phyloP scores from a whole-genome alignment of 164 flowering plant species.

The Berberis thunbergii region DNA sequence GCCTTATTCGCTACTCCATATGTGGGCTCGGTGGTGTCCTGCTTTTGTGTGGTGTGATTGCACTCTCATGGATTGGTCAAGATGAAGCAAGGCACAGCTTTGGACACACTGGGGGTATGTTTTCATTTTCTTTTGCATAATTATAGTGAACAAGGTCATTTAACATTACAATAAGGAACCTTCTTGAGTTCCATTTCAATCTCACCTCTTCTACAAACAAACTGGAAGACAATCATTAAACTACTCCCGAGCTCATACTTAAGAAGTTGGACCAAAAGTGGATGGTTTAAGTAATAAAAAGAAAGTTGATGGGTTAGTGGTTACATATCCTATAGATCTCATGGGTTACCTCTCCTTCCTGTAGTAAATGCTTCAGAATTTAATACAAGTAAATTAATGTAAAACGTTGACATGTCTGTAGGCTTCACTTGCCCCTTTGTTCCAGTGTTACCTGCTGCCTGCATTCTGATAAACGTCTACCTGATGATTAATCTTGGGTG shows the following conservation, averaged over 20 bases:
- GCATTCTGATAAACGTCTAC: constrained; percentile 86
- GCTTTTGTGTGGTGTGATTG: constrained; percentile 52
- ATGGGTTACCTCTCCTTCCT: too few species aligned
- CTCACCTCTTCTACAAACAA: too few species aligned
- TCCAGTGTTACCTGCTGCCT: constrained; percentile 70
- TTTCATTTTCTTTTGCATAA: neutral
- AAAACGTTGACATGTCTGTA: constrained; percentile 18
- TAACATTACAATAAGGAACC: too few species aligned
- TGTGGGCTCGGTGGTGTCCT: constrained; percentile 70
- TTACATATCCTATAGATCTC: too few species aligned
- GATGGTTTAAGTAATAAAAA: too few species aligned
- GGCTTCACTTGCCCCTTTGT: constrained; percentile 96
- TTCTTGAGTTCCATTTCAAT: too few species aligned
- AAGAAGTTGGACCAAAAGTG: too few species aligned
- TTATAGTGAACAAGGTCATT: neutral
- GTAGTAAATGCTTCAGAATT: too few species aligned
- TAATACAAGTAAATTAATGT: too few species aligned
- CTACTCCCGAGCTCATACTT: too few species aligned
- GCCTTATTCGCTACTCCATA: constrained; percentile 37
- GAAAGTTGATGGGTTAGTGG: too few species aligned
- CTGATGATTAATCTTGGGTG: constrained; percentile 84
- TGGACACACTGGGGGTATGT: constrained; percentile 84
- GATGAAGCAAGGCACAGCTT: constrained; percentile 92
- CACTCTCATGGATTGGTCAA: constrained; percentile 77
- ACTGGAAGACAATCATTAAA: too few species aligned